phyloP scores from a whole-genome alignment of 1,139 yeast genomes.

The Blastobotrys indianensis region DNA sequence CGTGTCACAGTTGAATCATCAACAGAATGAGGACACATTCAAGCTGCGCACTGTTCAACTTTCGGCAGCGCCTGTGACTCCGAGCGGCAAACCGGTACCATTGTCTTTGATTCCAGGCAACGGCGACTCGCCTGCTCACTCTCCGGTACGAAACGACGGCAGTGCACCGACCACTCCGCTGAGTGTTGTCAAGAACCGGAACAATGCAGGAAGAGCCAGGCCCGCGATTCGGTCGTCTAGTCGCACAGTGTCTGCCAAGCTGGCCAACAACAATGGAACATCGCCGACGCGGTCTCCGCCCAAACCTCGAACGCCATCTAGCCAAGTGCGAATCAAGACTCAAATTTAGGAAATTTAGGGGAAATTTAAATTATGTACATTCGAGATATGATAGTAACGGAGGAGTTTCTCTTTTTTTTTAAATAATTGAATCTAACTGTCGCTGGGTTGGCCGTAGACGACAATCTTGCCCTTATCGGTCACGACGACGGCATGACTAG shows the following conservation, averaged over 20 bases:
- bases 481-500: too few relatives aligned
- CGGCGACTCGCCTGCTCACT: background rate
- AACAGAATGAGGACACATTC: too few relatives aligned
- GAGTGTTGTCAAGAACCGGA: constrained; percentile 12
- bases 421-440: too few relatives aligned
- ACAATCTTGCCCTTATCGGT: too few relatives aligned
- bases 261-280: constrained; percentile 1
- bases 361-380: too few relatives aligned
- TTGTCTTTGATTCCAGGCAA: background rate
- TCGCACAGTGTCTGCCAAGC: constrained; percentile 18
- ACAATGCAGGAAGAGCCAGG: constrained; percentile 15
- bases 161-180: constrained; percentile 3
- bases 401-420: too few relatives aligned
- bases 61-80: too few relatives aligned
- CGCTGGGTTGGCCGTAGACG: too few relatives aligned
- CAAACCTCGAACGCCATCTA: constrained; percentile 19
- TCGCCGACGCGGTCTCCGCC: constrained; percentile 14
- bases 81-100: too few relatives aligned
- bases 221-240: constrained; percentile 27
- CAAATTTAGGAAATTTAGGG: background rate
- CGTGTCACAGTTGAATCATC: too few relatives aligned
- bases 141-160: background rate
- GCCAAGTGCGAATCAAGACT: constrained; percentile 10
- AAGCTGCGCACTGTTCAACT: too few relatives aligned
- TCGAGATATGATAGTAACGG: too few relatives aligned